phyloP scores from a whole-genome alignment of 2,329 filamentous ascomycete species.

The Fusarium burgessii region DNA sequence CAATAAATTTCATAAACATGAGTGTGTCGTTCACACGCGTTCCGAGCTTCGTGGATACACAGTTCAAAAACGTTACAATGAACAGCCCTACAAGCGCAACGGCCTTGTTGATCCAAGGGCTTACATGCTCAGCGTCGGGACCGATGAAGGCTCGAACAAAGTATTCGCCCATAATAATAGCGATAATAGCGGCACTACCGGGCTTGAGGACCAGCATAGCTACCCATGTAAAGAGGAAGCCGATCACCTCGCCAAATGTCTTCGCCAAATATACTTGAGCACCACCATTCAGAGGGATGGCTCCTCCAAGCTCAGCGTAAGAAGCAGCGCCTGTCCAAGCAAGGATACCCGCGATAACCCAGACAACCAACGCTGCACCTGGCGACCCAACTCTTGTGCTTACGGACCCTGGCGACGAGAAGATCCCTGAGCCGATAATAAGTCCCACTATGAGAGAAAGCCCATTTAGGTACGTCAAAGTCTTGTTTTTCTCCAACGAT shows the following conservation, averaged over 20 bases:
- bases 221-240: constrained; percentile 97
- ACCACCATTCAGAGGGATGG: constrained; percentile 94
- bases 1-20: constrained; percentile 97
- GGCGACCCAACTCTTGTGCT: constrained; percentile 92
- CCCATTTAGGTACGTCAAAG: constrained; percentile 93
- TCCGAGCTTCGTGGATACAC: constrained; percentile 88
- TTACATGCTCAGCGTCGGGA: constrained; percentile 84
- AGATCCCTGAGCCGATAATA: constrained; percentile 97
- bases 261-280: constrained; percentile 94
- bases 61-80: constrained; percentile 86
- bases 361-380: constrained; percentile 90
- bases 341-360: constrained; percentile 89
- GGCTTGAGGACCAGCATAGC: constrained; percentile 95
- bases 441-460: constrained; percentile 90
- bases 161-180: constrained; percentile 99
- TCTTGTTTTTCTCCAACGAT: constrained; percentile 96
- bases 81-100: constrained; percentile 83
- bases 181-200: constrained; percentile 91
- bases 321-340: constrained; percentile 97
- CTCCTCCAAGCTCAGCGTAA: constrained; percentile 94
- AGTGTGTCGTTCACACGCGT: constrained; percentile 90
- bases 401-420: constrained; percentile 93
- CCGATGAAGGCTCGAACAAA: constrained; percentile 89
- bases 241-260: constrained; percentile 92
- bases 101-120: constrained; percentile 89